phyloP scores from a whole-genome alignment of 345 rosid species.

The Aethionema arabicum region DNA sequence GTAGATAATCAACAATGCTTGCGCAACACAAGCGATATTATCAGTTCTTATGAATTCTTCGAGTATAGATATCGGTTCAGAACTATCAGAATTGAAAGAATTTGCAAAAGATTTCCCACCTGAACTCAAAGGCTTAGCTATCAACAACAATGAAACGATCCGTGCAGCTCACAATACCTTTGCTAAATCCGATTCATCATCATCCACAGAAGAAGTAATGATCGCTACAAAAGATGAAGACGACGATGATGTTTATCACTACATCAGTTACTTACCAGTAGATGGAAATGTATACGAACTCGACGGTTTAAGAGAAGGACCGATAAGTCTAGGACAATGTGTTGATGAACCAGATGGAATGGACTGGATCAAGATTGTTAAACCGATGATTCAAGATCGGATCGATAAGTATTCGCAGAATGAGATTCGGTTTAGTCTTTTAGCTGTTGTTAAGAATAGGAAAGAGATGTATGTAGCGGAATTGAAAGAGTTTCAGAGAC shows the following conservation, averaged over 20 bases:
- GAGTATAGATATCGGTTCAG: slow-evolving; percentile 31
- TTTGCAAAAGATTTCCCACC: slow-evolving; percentile 41
- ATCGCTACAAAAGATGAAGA: slow-evolving; percentile 27
- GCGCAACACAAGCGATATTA: slow-evolving; percentile 36
- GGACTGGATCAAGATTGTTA: slow-evolving; percentile 37
- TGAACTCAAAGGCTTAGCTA: slow-evolving; percentile 41
- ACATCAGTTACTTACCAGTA: slow-evolving; percentile 39
- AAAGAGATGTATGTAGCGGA: slow-evolving; percentile 37
- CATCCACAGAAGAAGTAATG: slow-evolving; percentile 21
- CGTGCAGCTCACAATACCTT: slow-evolving; percentile 42
- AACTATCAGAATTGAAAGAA: slow-evolving; percentile 33
- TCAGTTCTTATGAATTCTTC: slow-evolving; percentile 39
- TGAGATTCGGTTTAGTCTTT: slow-evolving; percentile 38
- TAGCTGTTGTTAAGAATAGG: slow-evolving; percentile 38
- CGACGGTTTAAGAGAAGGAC: slow-evolving; percentile 42
- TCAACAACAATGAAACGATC: slow-evolving; percentile 36
- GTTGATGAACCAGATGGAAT: slow-evolving; percentile 29
- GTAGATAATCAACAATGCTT: slow-evolving; percentile 41
- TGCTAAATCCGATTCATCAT: slow-evolving; percentile 32
- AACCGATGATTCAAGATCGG: slow-evolving; percentile 37
- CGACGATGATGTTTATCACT: slow-evolving; percentile 38
- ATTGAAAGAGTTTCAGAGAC: slow-evolving; percentile 33
- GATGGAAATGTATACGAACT: slow-evolving; percentile 40
- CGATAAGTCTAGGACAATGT: slow-evolving; percentile 39
- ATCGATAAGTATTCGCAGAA: slow-evolving; percentile 26